These are phyloP conservation scores for Capsicum baccatum DNA, from an alignment of 257 asterid genomes.

Conservation along the genomic window DNA sequence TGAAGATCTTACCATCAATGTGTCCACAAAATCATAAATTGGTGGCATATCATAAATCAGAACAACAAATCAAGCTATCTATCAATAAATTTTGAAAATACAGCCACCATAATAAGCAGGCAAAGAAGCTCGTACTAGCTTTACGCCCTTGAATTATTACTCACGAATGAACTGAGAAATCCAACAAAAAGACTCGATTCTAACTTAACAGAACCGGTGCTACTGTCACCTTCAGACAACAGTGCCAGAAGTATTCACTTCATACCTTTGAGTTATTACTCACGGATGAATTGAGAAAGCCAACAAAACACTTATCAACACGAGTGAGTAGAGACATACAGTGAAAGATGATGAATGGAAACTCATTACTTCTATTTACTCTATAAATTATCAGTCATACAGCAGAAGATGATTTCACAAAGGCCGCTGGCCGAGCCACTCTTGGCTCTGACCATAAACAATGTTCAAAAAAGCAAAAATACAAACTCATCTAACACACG, in stretches of 20 bases:
- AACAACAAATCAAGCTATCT: too few species aligned
- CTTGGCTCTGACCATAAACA: conserved; percentile 39
- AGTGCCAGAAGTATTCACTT: not conserved
- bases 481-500: conserved; percentile 23
- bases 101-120: not conserved
- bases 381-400: not conserved
- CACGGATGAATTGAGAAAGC: not conserved
- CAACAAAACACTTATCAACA: not conserved
- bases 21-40: too few species aligned
- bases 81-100: not conserved
- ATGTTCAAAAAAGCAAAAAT: not conserved
- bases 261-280: not conserved
- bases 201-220: not conserved
- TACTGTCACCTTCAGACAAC: not conserved
- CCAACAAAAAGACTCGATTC: not conserved
- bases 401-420: not conserved
- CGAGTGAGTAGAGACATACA: not conserved
- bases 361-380: conserved; percentile 19
- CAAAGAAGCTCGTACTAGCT: not conserved
- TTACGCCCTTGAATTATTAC: too few species aligned
- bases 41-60: too few species aligned
- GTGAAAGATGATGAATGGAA: not conserved
- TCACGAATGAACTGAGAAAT: too few species aligned
- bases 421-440: conserved; percentile 39
- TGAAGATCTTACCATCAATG: too few species aligned